Percentiles rank a stretch among this genome's conserved stretches.
Conservation (phyloP, 192 early-diverging fungal genomes). For the Linnemannia elongata region DNA sequence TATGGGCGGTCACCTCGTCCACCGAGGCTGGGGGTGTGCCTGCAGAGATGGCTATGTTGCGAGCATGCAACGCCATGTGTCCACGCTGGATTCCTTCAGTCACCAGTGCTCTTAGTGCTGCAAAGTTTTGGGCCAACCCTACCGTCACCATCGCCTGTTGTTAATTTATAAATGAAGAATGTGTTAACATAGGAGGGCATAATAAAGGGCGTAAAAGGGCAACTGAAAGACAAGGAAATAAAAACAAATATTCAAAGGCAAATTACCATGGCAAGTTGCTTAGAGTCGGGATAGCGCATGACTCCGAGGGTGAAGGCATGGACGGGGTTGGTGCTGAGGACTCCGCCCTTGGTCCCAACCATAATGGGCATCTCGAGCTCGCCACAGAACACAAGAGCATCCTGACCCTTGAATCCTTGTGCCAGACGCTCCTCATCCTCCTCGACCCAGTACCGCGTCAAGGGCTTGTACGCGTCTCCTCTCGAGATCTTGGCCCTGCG, state of each 20-base stretch:
- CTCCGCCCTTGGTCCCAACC: conserved; percentile 84
- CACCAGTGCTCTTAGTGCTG: conserved; percentile 76
- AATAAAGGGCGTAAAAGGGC: not conserved
- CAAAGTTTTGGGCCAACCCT: conserved; percentile 86
- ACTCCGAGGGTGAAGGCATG: conserved; percentile 77
- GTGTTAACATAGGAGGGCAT: not conserved
- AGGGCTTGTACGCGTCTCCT: conserved; percentile 67
- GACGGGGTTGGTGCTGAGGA: conserved; percentile 78
- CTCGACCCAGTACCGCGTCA: conserved; percentile 84
- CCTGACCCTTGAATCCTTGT: conserved; percentile 38
- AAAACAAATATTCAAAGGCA: not conserved
- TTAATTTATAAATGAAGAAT: not conserved
- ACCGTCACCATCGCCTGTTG: conserved; percentile 71
- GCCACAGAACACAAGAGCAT: conserved; percentile 68
- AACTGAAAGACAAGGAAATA: not conserved
- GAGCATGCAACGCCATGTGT: conserved; percentile 74
- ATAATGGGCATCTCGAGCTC: conserved; percentile 77
- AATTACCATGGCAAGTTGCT: conserved; percentile 69
- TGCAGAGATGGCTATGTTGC: conserved; percentile 77
- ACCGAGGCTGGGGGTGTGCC: conserved; percentile 77
- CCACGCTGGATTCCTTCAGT: conserved; percentile 85
- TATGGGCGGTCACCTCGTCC: conserved; percentile 73
- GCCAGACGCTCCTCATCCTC: conserved; percentile 56
- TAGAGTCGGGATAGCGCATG: conserved; percentile 74
- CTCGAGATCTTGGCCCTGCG: conserved; percentile 16